Evolutionary conservation across 345 rosid species (phyloP).

Genomic region (Triadica sebifera): DNA sequence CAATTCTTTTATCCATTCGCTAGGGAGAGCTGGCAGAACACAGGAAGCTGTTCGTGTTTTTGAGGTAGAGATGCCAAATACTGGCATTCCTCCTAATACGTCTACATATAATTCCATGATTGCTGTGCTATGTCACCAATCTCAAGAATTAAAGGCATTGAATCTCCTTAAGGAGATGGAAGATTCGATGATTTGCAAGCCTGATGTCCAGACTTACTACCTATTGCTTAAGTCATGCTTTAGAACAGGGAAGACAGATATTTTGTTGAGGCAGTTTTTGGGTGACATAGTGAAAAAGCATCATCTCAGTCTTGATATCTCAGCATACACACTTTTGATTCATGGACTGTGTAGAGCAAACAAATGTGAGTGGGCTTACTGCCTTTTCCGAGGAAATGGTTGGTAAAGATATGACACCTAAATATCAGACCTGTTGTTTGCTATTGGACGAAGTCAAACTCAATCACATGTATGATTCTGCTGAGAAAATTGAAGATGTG

Average conservation of each 20-base stretch:
- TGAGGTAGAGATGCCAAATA: conserved; percentile 53
- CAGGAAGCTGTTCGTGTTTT: conserved; percentile 56
- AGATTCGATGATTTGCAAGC: conserved; percentile 42
- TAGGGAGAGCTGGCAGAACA: conserved; percentile 56
- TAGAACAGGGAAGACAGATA: conserved; percentile 52
- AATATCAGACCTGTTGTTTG: conserved; percentile 56
- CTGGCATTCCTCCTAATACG: conserved; percentile 40
- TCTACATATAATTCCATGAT: conserved; percentile 80
- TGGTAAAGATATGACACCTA: conserved; percentile 59
- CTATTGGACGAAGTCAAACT: conserved; percentile 60
- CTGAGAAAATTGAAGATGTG: conserved; percentile 50
- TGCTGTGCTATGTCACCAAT: conserved; percentile 65
- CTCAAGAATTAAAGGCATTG: conserved; percentile 45
- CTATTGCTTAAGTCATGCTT: conserved; percentile 70
- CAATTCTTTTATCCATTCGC: conserved; percentile 68
- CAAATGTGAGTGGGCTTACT: conserved; percentile 64
- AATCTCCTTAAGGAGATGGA: conserved; percentile 56
- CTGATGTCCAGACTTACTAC: conserved; percentile 67
- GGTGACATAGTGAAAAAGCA: conserved; percentile 70
- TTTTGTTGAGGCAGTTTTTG: conserved; percentile 50
- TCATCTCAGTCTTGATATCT: conserved; percentile 71
- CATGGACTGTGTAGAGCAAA: conserved; percentile 73
- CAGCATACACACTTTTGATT: conserved; percentile 66
- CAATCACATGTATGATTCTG: conserved; percentile 51
- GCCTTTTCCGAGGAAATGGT: conserved; percentile 73